Conservation (phyloP, 2,329 filamentous ascomycete species). For the Pseudopithomyces chartarum region DNA sequence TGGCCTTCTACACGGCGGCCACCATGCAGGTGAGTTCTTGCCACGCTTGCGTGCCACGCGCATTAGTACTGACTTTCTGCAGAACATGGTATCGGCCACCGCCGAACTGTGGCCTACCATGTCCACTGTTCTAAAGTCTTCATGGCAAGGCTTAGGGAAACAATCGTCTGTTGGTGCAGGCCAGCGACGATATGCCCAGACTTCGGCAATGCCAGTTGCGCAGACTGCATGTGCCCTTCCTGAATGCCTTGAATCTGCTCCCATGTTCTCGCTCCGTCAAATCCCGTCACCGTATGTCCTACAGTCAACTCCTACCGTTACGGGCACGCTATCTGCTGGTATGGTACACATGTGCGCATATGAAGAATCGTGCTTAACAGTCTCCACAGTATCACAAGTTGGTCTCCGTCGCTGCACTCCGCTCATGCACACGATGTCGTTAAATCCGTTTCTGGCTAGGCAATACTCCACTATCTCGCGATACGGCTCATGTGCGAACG, state of each 20-base stretch:
- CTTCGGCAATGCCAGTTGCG: slow-evolving; percentile 8
- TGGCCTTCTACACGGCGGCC: slow-evolving; percentile 58
- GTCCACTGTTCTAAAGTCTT: slow-evolving; percentile 41
- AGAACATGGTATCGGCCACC: slow-evolving; percentile 52
- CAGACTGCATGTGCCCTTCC: slow-evolving; percentile 17
- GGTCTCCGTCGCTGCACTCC: slow-evolving; percentile 41
- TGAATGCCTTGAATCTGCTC: slow-evolving; percentile 28
- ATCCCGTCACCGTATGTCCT: slow-evolving; percentile 14
- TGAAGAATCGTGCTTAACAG: slow-evolving; percentile 5
- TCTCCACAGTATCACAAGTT: slow-evolving; percentile 33
- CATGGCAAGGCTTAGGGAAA: slow-evolving; percentile 38
- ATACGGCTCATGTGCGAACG: slow-evolving; percentile 36
- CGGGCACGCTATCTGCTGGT: slow-evolving; percentile 25
- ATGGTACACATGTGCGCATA: not conserved
- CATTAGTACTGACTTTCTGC: slow-evolving; percentile 23
- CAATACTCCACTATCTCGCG: slow-evolving; percentile 49
- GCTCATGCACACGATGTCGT: slow-evolving; percentile 34
- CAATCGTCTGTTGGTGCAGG: slow-evolving; percentile 26
- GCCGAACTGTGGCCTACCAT: slow-evolving; percentile 48
- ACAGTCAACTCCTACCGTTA: slow-evolving; percentile 17
- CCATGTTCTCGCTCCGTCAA: slow-evolving; percentile 25
- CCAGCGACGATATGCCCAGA: slow-evolving; percentile 23
- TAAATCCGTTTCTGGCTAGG: slow-evolving; percentile 28
- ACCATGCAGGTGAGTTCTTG: slow-evolving; percentile 52
- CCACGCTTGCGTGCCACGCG: slow-evolving; percentile 30